These are phyloP conservation scores for Sclerotinia subarctica DNA, from an alignment of 2,329 filamentous ascomycete species.

Conservation along the genomic window DNA sequence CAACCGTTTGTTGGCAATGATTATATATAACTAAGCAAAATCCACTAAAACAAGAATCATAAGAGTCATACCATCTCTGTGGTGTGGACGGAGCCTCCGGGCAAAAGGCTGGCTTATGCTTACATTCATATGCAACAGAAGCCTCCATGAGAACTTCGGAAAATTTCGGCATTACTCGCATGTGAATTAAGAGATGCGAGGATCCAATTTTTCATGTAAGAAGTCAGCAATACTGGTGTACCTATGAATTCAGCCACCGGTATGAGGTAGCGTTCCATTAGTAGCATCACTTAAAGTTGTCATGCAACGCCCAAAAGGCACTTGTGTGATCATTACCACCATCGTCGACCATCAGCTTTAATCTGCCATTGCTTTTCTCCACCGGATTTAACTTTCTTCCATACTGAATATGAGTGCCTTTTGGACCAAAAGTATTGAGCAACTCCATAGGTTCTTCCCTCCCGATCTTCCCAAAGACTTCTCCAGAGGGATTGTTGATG, in stretches of 20 bases:
- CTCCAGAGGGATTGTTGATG: slow-evolving; percentile 5
- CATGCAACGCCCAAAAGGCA: slow-evolving; percentile 23
- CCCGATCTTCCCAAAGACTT: slow-evolving; percentile 20
- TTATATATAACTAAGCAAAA: slow-evolving; percentile 20
- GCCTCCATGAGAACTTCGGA: slow-evolving; percentile 13
- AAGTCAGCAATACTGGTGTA: slow-evolving; percentile 20
- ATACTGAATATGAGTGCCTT: slow-evolving; percentile 12
- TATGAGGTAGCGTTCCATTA: slow-evolving; percentile 24
- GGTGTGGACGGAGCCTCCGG: slow-evolving; percentile 53
- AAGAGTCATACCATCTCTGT: slow-evolving; percentile 52
- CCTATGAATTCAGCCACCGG: slow-evolving; percentile 23
- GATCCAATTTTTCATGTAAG: slow-evolving; percentile 22
- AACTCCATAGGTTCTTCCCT: slow-evolving; percentile 19
- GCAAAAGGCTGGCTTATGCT: slow-evolving; percentile 21
- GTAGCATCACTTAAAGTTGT: slow-evolving; percentile 24
- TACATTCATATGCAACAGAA: slow-evolving; percentile 18
- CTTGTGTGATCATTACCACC: slow-evolving; percentile 16
- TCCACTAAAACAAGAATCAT: slow-evolving; percentile 19
- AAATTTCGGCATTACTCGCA: slow-evolving; percentile 23
- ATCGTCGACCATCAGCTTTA: slow-evolving; percentile 21
- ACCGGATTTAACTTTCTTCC: slow-evolving; percentile 16
- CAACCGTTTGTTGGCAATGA: slow-evolving; percentile 17
- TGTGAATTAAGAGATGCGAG: slow-evolving; percentile 13
- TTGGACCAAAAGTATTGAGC: slow-evolving; percentile 18
- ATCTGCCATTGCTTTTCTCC: slow-evolving; percentile 9